A percentile compares a stretch with the other conserved stretches of the same genome.
phyloP scores from a whole-genome alignment of 257 asterid genomes.

The Solanum gracilifrons region DNA sequence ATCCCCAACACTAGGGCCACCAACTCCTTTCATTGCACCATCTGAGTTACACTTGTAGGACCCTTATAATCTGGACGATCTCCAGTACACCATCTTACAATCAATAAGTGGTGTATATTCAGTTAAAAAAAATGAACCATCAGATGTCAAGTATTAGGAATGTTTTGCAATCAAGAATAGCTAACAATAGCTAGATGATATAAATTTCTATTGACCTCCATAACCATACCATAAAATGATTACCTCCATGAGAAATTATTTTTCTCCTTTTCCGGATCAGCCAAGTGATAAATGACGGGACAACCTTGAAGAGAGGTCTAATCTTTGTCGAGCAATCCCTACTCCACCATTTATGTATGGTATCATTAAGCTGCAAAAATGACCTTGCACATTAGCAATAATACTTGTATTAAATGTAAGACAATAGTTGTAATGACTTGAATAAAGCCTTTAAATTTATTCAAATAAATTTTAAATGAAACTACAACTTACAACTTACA shows the following conservation, averaged over 20 bases:
- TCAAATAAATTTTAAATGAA: too few species aligned
- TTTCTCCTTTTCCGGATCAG: too few species aligned
- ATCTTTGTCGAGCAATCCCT: background rate
- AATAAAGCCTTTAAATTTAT: too few species aligned
- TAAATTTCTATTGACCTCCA: background rate
- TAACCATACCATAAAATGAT: background rate
- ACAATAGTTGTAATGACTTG: too few species aligned
- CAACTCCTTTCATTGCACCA: background rate
- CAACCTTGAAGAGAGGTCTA: too few species aligned
- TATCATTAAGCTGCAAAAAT: background rate
- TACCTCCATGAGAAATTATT: too few species aligned
- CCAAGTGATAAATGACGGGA: background rate
- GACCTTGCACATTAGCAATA: too few species aligned
- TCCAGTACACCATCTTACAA: background rate
- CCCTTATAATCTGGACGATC: background rate
- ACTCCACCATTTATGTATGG: background rate
- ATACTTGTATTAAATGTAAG: too few species aligned
- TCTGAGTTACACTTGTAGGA: background rate
- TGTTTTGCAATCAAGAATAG: background rate
- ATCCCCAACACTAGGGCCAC: background rate
- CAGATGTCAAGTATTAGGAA: background rate
- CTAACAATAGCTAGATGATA: background rate
- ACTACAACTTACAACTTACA: too few species aligned
- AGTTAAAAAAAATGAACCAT: too few species aligned
- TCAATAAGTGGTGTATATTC: too few species aligned